Conservation (phyloP, 768 basidiomycete genomes). For the Auriculariales sp. region DNA sequence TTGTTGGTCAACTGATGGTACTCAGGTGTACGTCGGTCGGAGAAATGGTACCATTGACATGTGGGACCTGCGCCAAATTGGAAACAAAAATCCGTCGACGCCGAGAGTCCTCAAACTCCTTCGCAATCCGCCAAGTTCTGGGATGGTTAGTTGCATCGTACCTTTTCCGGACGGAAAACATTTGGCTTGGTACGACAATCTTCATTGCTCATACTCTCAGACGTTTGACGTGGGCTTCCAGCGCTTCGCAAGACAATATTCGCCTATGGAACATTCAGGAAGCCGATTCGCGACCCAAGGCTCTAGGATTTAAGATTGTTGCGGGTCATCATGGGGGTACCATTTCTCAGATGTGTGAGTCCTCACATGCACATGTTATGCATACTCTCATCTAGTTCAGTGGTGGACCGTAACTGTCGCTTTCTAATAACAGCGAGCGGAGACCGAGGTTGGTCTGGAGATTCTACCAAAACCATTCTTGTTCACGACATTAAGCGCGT, state of each 20-base stretch:
- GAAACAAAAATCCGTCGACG: constrained; percentile 44
- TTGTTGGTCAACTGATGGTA: constrained; percentile 84
- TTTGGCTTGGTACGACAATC: constrained; percentile 61
- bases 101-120: constrained; percentile 72
- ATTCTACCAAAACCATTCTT: constrained; percentile 78
- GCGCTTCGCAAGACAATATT: constrained; percentile 86
- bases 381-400: constrained; percentile 24
- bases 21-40: constrained; percentile 80
- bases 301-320: constrained; percentile 85
- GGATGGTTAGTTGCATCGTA: constrained; percentile 81
- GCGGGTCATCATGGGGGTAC: constrained; percentile 93
- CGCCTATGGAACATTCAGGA: constrained; percentile 87
- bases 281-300: constrained; percentile 35
- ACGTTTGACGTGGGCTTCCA: constrained; percentile 15
- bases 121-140: constrained; percentile 76
- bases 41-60: constrained; percentile 84
- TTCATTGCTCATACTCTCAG: not conserved
- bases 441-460: constrained; percentile 88
- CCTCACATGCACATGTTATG: constrained; percentile 7
- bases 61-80: constrained; percentile 84
- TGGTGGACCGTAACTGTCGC: constrained; percentile 69
- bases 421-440: constrained; percentile 89
- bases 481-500: constrained; percentile 68
- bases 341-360: constrained; percentile 76
- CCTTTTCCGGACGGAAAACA: constrained; percentile 88